Evolutionary conservation across 1,139 yeast genomes (phyloP).

Genomic region (Kluyveromyces marxianus): DNA sequence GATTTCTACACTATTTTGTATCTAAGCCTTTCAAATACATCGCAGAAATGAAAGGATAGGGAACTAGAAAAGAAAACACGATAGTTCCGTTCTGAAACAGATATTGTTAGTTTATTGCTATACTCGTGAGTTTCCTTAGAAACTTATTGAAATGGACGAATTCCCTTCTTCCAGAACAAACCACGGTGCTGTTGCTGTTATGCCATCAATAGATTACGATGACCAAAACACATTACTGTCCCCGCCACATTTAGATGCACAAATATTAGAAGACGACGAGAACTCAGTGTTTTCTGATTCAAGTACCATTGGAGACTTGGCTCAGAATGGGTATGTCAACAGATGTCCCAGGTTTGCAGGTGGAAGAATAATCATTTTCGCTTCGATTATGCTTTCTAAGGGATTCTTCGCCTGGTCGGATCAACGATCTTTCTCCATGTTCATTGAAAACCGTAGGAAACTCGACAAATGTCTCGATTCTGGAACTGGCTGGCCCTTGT

Average conservation of each 20-base stretch:
- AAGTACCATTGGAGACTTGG: constrained; percentile 24
- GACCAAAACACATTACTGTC: constrained; percentile 6
- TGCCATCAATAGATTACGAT: constrained; percentile 1
- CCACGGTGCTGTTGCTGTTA: too few species aligned
- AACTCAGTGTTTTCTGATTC: constrained; percentile 18
- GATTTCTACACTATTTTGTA: too few species aligned
- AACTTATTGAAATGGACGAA: too few species aligned
- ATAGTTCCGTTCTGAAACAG: too few species aligned
- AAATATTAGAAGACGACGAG: constrained; percentile 2
- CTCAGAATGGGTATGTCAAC: constrained; percentile 22
- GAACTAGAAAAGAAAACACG: too few species aligned
- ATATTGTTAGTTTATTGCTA: too few species aligned
- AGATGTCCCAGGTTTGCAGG: constrained; percentile 22
- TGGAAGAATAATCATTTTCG: constrained; percentile 28
- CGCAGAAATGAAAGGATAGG: too few species aligned
- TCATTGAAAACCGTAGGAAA: constrained; percentile 24
- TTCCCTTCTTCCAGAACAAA: too few species aligned
- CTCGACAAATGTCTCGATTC: constrained; percentile 13
- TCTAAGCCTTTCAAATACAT: too few species aligned
- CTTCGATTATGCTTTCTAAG: constrained; percentile 26
- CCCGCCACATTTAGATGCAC: background rate
- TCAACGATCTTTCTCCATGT: constrained; percentile 24
- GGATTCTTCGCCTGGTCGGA: constrained; percentile 30
- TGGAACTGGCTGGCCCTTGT: constrained; percentile 27
- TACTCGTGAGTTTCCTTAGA: too few species aligned